A percentile compares a stretch with the other conserved stretches of the same genome.
Evolutionary conservation across 2,329 filamentous ascomycete species (phyloP).

Genomic region (Alternaria brassicicola): DNA sequence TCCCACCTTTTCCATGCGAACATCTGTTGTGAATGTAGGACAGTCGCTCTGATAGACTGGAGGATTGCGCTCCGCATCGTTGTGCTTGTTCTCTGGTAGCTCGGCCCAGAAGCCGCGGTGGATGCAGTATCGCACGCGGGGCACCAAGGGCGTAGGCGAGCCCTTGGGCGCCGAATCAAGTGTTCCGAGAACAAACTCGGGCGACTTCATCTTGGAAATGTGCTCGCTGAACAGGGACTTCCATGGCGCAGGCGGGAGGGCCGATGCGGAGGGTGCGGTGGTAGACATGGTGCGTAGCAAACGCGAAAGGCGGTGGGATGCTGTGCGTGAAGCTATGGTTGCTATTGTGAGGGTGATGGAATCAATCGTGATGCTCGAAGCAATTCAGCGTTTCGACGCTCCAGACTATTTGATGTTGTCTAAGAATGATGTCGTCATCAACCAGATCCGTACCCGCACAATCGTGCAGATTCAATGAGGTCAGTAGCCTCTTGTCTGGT

Average conservation of each 20-base stretch:
- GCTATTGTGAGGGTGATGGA: slow-evolving; percentile 19
- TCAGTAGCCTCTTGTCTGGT: slow-evolving; percentile 5
- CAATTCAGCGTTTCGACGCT: not conserved
- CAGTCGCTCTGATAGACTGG: slow-evolving; percentile 75
- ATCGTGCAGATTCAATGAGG: slow-evolving; percentile 16
- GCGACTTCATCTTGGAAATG: slow-evolving; percentile 55
- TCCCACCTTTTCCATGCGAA: slow-evolving; percentile 80
- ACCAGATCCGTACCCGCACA: slow-evolving; percentile 9
- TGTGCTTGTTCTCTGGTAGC: slow-evolving; percentile 73
- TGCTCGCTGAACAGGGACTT: slow-evolving; percentile 57
- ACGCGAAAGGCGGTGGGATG: slow-evolving; percentile 48
- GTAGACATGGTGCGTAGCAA: slow-evolving; percentile 55
- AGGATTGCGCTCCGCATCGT: slow-evolving; percentile 74
- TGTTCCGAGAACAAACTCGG: slow-evolving; percentile 60
- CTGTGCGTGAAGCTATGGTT: slow-evolving; percentile 49
- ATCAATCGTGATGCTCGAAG: slow-evolving; percentile 1
- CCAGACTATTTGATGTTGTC: slow-evolving; percentile 7
- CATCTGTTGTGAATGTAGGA: slow-evolving; percentile 84
- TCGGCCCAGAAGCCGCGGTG: slow-evolving; percentile 83
- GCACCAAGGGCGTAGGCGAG: slow-evolving; percentile 51
- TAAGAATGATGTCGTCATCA: slow-evolving; percentile 31
- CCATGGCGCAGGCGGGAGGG: slow-evolving; percentile 58
- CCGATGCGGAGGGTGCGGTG: slow-evolving; percentile 47
- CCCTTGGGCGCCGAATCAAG: slow-evolving; percentile 52
- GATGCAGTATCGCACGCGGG: slow-evolving; percentile 77